phyloP scores from a whole-genome alignment of 176 grass and related monocot species.

The Carex parvula region DNA sequence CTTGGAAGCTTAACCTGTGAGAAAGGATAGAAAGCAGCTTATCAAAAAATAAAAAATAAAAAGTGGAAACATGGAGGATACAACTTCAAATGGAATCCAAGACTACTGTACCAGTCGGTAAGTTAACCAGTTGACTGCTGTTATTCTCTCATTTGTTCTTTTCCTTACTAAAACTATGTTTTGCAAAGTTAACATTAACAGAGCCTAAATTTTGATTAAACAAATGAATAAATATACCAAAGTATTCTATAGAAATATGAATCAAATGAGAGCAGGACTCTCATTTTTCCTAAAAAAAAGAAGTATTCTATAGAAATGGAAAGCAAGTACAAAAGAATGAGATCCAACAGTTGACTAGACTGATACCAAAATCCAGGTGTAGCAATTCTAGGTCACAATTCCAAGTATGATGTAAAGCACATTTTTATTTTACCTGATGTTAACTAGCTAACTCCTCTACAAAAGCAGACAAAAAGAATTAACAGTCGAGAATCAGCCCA shows the following conservation, averaged over 20 bases:
- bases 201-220: not conserved
- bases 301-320: not conserved
- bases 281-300: no score
- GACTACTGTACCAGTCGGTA: not conserved
- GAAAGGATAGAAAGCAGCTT: not conserved
- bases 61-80: not conserved
- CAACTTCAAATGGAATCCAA: not conserved
- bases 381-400: not conserved
- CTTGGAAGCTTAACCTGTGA: constrained; percentile 7
- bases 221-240: not conserved
- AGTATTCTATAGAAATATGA: not conserved
- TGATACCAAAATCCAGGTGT: not conserved
- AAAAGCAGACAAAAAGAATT: not conserved
- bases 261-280: no score
- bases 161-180: not conserved
- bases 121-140: not conserved
- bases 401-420: not conserved
- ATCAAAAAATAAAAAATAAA: not conserved
- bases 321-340: not conserved
- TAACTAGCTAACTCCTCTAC: constrained; percentile 8
- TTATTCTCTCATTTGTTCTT: not conserved
- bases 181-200: not conserved
- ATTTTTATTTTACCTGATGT: constrained; percentile 7
- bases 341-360: not conserved
- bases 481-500: constrained; percentile 8